A percentile compares a stretch with the other conserved stretches of the same genome.
Conservation (phyloP, 352 stramenopile species). For the Pythium apleroticum region DNA sequence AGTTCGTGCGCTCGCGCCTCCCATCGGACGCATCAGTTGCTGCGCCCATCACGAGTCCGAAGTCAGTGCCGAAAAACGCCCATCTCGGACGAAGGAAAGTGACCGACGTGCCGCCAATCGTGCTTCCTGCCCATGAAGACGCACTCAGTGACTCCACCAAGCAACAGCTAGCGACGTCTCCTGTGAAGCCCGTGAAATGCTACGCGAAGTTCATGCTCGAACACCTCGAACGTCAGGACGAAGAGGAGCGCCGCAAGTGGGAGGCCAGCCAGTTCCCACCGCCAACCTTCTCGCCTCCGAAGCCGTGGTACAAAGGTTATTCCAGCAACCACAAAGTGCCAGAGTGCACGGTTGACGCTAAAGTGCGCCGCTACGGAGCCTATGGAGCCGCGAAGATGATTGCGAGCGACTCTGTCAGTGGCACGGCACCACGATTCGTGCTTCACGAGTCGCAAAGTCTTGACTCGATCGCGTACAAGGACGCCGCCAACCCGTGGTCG, state of each 20-base stretch:
- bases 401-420: slow-evolving; percentile 27
- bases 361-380: slow-evolving; percentile 54
- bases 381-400: slow-evolving; percentile 45
- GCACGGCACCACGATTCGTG: slow-evolving; percentile 27
- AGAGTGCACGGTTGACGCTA: slow-evolving; percentile 42
- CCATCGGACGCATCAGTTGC: background rate
- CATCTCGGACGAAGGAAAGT: slow-evolving; percentile 12
- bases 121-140: slow-evolving; percentile 1
- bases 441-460: slow-evolving; percentile 43
- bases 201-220: slow-evolving; percentile 35
- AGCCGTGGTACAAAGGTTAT: slow-evolving; percentile 56
- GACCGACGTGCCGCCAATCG: slow-evolving; percentile 16
- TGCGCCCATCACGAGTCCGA: slow-evolving; percentile 7
- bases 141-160: background rate
- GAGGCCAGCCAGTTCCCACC: slow-evolving; percentile 20
- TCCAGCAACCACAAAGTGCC: slow-evolving; percentile 34
- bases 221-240: slow-evolving; percentile 21
- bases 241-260: slow-evolving; percentile 13
- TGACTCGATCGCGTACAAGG: slow-evolving; percentile 29
- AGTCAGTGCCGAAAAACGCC: slow-evolving; percentile 26
- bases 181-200: slow-evolving; percentile 31
- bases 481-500: slow-evolving; percentile 35
- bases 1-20: slow-evolving; percentile 34
- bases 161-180: slow-evolving; percentile 13
- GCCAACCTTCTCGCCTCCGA: slow-evolving; percentile 27